Base-by-base conservation (phyloP, 1,139 yeast species). In the Hansenula lynferdii region DNA sequence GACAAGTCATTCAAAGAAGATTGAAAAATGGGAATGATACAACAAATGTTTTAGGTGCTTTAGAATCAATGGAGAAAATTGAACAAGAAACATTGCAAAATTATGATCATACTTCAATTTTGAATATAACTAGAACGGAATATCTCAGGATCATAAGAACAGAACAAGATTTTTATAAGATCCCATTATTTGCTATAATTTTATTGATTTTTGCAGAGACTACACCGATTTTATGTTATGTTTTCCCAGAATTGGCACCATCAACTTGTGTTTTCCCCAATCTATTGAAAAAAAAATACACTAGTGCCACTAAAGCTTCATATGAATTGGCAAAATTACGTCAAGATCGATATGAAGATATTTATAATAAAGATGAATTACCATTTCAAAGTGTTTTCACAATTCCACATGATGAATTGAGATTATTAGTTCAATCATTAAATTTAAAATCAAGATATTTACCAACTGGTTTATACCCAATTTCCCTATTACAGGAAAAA, bases 261-360 rank as follows among this genome's bases (percentile, higher is more conserved):
- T 70, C 73, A 47, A 83, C 92, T 0, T 85, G 94, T 58, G 64
- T 75, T 6, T 62, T 79, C 35, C 87, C 87, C 0, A 62, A 66
- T 3, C 59, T 76, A 14, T 54, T 63, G 4, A 57, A 56, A 31
- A 53, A 46, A 27, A 53, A 57, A 35, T 45, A 43, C 18, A 34
- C 31, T 9, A 39, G 46, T 14, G 45, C 47, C 10, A 25, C 23
- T 8, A 32, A 24, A 17, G 34, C 45, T 12, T 39, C 53, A 12
- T 23, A 31, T 2, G 37, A 41, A 8, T 35, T 58, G n/a, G 36
- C 53, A 8, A 54, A 53, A 5, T 51, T 58, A 4, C 50, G 63
- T 34, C 11, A 27, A 6, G 29, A 41, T 9, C 33, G 64, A 61
- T 19, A 48, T 38, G 12, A 35, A 44, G 24, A 21, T 28, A 9